Evolutionary conservation across 768 basidiomycete species (phyloP), one percentile per base, ranked within the genome.

Genomic region (Amanita rubescens): DNA sequence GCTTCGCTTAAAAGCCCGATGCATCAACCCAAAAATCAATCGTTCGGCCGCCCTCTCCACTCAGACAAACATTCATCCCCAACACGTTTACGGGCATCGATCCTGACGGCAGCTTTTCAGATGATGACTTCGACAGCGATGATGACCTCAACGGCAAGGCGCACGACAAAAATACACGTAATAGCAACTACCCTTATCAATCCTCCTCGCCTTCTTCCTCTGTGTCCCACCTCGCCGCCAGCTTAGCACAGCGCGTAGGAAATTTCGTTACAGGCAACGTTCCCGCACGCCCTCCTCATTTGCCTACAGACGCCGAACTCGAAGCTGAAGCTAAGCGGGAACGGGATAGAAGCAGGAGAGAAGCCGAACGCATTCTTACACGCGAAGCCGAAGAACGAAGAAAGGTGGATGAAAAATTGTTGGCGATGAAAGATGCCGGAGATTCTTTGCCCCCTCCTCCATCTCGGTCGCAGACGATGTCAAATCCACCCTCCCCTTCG

Each of bases 291-390:
- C 8, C 27, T n/a, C n/a, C n/a, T 39, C 54, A 59, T 4, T 66
- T 76, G 61, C 86, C 79, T 2, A 79, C 84, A 1, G 87, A 90
- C 62, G 87, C 84, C 0, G 87, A 93, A 63, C 68, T 93, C 8
- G 90, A 91, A 67, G 87, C 86, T 2, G 85, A 90, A 57, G 89
- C 87, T 8, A 79, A 85, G 55, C 71, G 81, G 24, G 89, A 91
- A 64, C 79, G 90, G 41, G 90, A 91, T 59, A 71, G 75, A 39
- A 86, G 84, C 58, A 71, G 90, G 54, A 73, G 81, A 35, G 88
- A 91, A 63, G 90, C 90, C 1, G 90, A 92, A 64, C 75, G 73
- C 1, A 92, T 92, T 57, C 68, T 92, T 25, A 82, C 75, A 0
- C 74, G 68, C 50, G 90, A 92, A 65, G 83, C 87, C 0, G 77